phyloP scores from a whole-genome alignment of 495 filamentous ascomycete species.

The Podospora pseudoanserina region DNA sequence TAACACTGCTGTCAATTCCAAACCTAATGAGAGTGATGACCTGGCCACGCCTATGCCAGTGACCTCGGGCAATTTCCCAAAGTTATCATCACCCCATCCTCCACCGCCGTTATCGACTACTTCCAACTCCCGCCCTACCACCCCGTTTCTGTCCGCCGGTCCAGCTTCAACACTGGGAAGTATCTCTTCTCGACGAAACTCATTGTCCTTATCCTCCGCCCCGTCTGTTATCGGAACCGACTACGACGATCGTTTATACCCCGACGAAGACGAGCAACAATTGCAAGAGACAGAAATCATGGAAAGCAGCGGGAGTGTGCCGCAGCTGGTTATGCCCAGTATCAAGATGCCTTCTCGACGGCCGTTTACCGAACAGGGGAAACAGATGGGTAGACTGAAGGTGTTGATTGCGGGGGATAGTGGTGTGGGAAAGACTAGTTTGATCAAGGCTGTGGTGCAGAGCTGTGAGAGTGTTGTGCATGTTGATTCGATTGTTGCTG shows the following conservation, averaged over 20 bases:
- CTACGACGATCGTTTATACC: conserved; percentile 18
- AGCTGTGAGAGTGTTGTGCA: conserved; percentile 96
- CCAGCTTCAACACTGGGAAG: conserved; percentile 46
- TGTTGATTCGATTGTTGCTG: conserved; percentile 70
- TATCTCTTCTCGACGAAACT: conserved; percentile 55
- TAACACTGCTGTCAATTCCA: neutral
- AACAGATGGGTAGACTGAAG: conserved; percentile 80
- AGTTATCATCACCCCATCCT: neutral
- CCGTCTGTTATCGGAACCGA: conserved; percentile 22
- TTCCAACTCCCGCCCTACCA: conserved; percentile 44
- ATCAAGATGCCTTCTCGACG: conserved; percentile 90
- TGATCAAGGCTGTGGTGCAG: conserved; percentile 92
- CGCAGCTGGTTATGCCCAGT: conserved; percentile 96
- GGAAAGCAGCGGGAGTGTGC: conserved; percentile 55
- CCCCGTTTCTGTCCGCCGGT: conserved; percentile 50
- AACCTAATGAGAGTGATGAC: neutral
- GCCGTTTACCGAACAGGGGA: conserved; percentile 86
- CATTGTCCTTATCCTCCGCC: conserved; percentile 50
- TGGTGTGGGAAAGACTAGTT: conserved; percentile 82
- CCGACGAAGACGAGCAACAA: conserved; percentile 43
- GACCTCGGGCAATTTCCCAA: neutral
- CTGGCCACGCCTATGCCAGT: neutral
- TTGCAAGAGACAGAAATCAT: conserved; percentile 21
- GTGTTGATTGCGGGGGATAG: conserved; percentile 79
- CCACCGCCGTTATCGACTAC: neutral